A percentile compares a stretch with the other conserved stretches of the same genome.
Conservation (phyloP, 805 yeast species). For the Starmerella vaccinii region DNA sequence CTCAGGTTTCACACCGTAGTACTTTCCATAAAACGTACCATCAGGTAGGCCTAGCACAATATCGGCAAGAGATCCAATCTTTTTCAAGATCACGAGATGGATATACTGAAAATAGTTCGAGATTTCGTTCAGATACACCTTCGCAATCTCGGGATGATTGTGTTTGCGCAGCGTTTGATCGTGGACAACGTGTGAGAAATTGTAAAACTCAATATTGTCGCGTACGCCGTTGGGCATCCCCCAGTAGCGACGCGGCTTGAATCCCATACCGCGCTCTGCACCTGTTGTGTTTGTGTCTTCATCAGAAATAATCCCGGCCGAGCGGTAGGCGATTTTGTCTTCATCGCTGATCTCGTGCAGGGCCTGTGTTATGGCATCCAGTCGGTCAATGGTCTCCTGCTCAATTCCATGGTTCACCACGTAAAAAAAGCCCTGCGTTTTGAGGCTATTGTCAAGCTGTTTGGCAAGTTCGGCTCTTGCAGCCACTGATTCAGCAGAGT, state of each 20-base stretch:
- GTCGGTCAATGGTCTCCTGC: conserved; percentile 30
- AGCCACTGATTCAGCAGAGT: conserved; percentile 28
- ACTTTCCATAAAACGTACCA: conserved; percentile 35
- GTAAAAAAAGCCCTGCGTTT: conserved; percentile 39
- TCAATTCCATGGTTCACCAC: conserved; percentile 37
- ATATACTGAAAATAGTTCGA: conserved; percentile 33
- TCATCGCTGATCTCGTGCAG: conserved; percentile 36
- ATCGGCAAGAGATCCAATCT: conserved; percentile 32
- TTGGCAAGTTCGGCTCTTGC: conserved; percentile 34
- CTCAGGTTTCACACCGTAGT: conserved; percentile 33
- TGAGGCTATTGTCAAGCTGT: conserved; percentile 35
- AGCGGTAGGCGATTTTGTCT: conserved; percentile 33
- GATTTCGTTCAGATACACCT: conserved; percentile 34
- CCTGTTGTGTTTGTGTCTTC: conserved; percentile 32
- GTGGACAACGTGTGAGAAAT: conserved; percentile 36
- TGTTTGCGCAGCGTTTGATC: conserved; percentile 29
- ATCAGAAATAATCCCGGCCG: conserved; percentile 34
- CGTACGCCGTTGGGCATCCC: conserved; percentile 36
- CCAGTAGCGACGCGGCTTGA: conserved; percentile 43
- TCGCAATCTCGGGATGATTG: conserved; percentile 36
- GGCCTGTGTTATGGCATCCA: conserved; percentile 37
- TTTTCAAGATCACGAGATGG: conserved; percentile 34
- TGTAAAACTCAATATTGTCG: conserved; percentile 40
- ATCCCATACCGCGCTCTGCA: conserved; percentile 41
- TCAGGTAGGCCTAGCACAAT: conserved; percentile 40